Conservation (phyloP, 1,284 basidiomycete species). For the Trichosporon inkin region DNA sequence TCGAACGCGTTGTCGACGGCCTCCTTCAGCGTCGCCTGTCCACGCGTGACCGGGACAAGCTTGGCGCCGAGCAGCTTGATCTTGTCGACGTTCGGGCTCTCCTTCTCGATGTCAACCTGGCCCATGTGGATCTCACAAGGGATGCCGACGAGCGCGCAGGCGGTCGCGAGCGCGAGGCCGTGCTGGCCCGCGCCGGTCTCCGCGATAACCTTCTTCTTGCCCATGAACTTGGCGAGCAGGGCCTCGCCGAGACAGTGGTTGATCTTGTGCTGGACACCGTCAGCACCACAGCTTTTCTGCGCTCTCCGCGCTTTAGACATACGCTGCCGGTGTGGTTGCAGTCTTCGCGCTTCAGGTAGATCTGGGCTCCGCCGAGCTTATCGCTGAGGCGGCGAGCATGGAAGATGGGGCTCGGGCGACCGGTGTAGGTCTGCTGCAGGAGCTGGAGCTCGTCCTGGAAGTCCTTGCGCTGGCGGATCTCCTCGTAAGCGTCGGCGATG, state of each 20-base stretch:
- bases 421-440: slow-evolving; percentile 20
- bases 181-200: slow-evolving; percentile 99
- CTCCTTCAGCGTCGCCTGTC: slow-evolving; percentile 93
- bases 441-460: slow-evolving; percentile 24
- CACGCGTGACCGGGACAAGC: slow-evolving; percentile 91
- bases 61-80: slow-evolving; percentile 96
- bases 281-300: neutral
- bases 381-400: slow-evolving; percentile 69
- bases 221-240: slow-evolving; percentile 82
- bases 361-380: slow-evolving; percentile 77
- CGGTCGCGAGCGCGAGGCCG: slow-evolving; percentile 96
- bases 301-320: no score
- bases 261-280: slow-evolving; percentile 86
- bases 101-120: slow-evolving; percentile 60
- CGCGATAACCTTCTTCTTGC: slow-evolving; percentile 85
- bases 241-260: slow-evolving; percentile 86
- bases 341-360: slow-evolving; percentile 79
- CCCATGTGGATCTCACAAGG: slow-evolving; percentile 99
- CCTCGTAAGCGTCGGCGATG: slow-evolving; percentile 19
- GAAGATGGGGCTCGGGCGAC: slow-evolving; percentile 26
- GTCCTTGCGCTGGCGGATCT: slow-evolving; percentile 21
- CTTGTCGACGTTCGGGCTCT: slow-evolving; percentile 93
- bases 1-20: slow-evolving; percentile 58
- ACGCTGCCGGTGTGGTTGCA: slow-evolving; percentile 79
- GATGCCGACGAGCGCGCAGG: slow-evolving; percentile 92